Conservation (phyloP, 306 rosid genomes). For the Vigna hirtella region DNA sequence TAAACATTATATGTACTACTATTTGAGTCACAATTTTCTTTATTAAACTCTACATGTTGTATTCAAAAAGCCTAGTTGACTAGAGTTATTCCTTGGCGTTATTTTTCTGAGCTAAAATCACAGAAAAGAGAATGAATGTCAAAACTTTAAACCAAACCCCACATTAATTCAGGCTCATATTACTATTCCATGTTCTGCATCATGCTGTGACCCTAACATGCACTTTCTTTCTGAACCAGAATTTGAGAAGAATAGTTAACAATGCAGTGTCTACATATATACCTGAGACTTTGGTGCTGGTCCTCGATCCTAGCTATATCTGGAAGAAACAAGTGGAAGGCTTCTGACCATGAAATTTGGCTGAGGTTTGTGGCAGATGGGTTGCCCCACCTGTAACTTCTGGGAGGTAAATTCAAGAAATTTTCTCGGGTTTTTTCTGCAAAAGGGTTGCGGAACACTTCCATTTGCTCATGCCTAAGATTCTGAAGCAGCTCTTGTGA, state of each 20-base stretch:
- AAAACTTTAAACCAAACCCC: not conserved
- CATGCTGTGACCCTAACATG: not conserved
- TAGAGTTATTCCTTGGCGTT: not conserved
- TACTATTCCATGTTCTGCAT: not conserved
- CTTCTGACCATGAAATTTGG: constrained; percentile 81
- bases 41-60: not conserved
- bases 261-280: not conserved
- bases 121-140: not conserved
- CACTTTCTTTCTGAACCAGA: not conserved
- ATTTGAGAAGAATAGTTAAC: not conserved
- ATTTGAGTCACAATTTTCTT: not conserved
- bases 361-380: constrained; percentile 52
- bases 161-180: not conserved
- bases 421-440: constrained; percentile 41
- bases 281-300: constrained; percentile 60
- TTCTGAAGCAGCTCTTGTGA: constrained; percentile 49
- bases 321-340: constrained; percentile 58
- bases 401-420: constrained; percentile 53
- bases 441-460: constrained; percentile 60
- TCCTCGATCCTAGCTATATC: constrained; percentile 55
- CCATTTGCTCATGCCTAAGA: constrained; percentile 53
- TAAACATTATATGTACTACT: not conserved
- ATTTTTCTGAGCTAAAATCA: not conserved
- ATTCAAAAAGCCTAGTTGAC: not conserved
- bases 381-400: constrained; percentile 75